Evolutionary conservation across 2,329 filamentous ascomycete species (phyloP).

Genomic region (Botryotinia globosa): DNA sequence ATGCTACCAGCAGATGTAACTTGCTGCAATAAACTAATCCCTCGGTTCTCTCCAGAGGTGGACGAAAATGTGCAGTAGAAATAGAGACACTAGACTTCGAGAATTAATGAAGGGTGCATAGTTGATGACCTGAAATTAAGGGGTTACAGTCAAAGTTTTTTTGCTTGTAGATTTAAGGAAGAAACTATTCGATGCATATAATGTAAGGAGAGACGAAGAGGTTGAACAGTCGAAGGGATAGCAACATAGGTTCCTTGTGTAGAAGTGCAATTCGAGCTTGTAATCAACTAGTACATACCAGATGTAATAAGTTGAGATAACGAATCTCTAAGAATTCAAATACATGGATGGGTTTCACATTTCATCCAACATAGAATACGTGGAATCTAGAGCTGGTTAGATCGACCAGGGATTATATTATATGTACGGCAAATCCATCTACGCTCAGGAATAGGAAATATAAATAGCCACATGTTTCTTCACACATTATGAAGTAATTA

Average conservation of each 20-base stretch:
- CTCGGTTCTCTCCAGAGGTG: too few relatives aligned
- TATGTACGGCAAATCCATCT: not conserved
- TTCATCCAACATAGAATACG: not conserved
- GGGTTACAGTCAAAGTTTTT: not conserved
- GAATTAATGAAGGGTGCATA: fast-evolving
- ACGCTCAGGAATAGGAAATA: not conserved
- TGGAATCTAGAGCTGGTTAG: not conserved
- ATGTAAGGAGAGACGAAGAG: not conserved
- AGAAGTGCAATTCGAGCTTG: not conserved
- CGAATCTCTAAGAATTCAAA: not conserved
- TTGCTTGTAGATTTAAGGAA: not conserved
- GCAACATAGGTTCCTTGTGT: not conserved
- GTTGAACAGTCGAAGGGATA: not conserved
- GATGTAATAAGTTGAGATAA: not conserved
- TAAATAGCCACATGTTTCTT: not conserved
- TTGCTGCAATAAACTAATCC: too few relatives aligned
- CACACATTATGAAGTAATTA: not conserved
- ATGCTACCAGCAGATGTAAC: too few relatives aligned
- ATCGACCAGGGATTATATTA: not conserved
- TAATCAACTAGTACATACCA: not conserved
- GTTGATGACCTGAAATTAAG: not conserved
- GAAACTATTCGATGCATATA: not conserved
- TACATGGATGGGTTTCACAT: not conserved
- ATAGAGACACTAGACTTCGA: not conserved
- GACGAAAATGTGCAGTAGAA: not conserved